Conservation (phyloP, 768 basidiomycete genomes). For the Leucogyrophana mollusca region DNA sequence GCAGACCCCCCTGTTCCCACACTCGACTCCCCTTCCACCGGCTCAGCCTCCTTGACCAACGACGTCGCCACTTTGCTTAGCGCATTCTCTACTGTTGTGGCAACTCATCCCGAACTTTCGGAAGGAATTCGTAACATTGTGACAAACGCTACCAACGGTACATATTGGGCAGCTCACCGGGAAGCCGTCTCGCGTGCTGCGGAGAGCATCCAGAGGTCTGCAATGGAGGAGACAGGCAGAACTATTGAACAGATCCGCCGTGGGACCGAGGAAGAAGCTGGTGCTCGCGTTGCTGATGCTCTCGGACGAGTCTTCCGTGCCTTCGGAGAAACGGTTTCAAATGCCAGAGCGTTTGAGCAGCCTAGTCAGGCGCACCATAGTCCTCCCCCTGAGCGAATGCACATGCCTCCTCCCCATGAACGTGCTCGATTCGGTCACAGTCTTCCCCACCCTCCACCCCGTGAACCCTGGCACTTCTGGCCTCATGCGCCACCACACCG, state of each 20-base stretch:
- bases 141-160: slow-evolving; percentile 58
- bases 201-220: slow-evolving; percentile 48
- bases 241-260: slow-evolving; percentile 46
- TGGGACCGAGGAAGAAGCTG: slow-evolving; percentile 62
- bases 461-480: slow-evolving; percentile 18
- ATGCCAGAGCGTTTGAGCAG: slow-evolving; percentile 2
- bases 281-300: slow-evolving; percentile 59
- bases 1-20: slow-evolving; percentile 52
- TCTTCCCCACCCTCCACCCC: slow-evolving; percentile 16
- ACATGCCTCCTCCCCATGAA: slow-evolving; percentile 2
- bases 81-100: slow-evolving; percentile 52
- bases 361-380: not conserved
- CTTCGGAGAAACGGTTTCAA: slow-evolving; percentile 38
- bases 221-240: slow-evolving; percentile 34
- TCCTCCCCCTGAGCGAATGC: slow-evolving; percentile 13
- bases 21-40: slow-evolving; percentile 30
- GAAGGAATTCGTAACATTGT: slow-evolving; percentile 65
- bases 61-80: slow-evolving; percentile 66
- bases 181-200: slow-evolving; percentile 58
- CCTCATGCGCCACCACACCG: slow-evolving; percentile 10
- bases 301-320: slow-evolving; percentile 57
- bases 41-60: slow-evolving; percentile 50
- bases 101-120: slow-evolving; percentile 69
- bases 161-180: slow-evolving; percentile 69
- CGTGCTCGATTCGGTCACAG: slow-evolving; percentile 16